Base-by-base conservation (phyloP, 768 basidiomycete species). In the Suillus sp. region DNA sequence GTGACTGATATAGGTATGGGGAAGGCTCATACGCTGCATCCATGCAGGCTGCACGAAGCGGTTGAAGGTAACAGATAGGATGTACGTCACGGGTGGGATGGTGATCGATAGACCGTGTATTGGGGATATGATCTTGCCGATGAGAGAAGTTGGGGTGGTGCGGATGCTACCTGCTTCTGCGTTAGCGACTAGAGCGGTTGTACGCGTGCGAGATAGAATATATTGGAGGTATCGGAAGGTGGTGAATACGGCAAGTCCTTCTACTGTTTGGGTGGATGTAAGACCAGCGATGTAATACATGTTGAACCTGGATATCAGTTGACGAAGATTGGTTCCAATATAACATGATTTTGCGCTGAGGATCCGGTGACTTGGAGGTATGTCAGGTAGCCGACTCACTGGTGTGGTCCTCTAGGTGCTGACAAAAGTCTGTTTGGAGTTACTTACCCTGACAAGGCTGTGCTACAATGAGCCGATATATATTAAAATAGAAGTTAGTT, bases 21-120 rank as follows among this genome's bases (percentile, higher is more conserved):
- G 72, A 27, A 79, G 63, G 47, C 71, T 68, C 10, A 68, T 67
- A 55, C 55, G 69, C 18, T 30, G 48, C 69, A 78, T 68, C 78
- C 78, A 80, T n/a, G 67, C 61, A 5, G 78, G 77, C 65, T 78
- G 78, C 32, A 70, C 64, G 45, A 80, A 67, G 10, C 68, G 63
- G 59, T 77, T 78, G 30, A 70, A 42, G 7, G 62, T 61, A n/a
- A 78, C 68, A 9, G 66, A 65, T 13, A 60, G 47, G 27, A 74
- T 69, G 59, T 76, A 79, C 3, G 72, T 62, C 1, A 67, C 61
- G 20, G 78, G 75, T 34, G 74, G 68, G 47, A 71, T 43, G 47
- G 72, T 32, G 16, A 63, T 54, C 0, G 72, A 65, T 10, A 71
- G 37, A 9, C 64, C 69, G 48, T 77, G 77, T 32, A 74, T 38